Base-by-base conservation (phyloP, 169 alveolate species). In the Theileria parva region DNA sequence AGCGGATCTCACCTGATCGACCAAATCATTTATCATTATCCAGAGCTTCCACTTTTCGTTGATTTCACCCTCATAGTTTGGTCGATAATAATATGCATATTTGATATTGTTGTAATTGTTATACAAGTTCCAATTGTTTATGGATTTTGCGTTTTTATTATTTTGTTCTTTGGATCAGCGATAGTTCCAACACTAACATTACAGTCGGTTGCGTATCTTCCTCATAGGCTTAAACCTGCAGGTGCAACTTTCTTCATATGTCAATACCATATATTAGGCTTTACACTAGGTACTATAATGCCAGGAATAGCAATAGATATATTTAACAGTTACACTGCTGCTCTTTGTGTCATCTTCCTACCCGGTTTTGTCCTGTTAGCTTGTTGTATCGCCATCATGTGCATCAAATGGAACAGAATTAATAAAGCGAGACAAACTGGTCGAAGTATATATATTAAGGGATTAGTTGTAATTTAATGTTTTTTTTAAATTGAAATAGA, bases 1-100 rank as follows among this genome's bases (percentile, higher is more conserved):
- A 88, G 86, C 17, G 97, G 97, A 21, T 94, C 96, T 3, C 86
- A 87, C 21, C 63, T 94, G 25, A 88, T 94, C 65, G 97, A 94
- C 80, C 66, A 61, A 25, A 80, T 93, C 75, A 94, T 93, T 9
- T 95, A 92, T 2, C 83, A 92, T 60, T 92, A 93, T 48, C 87
- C 86, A 12, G 63, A 32, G 0, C 9, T 13, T 25, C 87, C 87
- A 15, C 27, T 85, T 12, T 48, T 53, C 1, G 34, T 60, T 28
- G 39, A 28, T 44, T 4, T 44, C 2, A 44, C 53, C 2, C 53
- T 44, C 17, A 44, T 44, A 44, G 17, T 44, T 13, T 44, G 53
- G 53, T 44, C 53, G 17, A 11, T 13, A 44, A 4, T 44, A 1
- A 44, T 13, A 44, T 44, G 53, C 17, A 4, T 44, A 44, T 44